Base-by-base conservation (phyloP, 1,284 basidiomycete genomes). In the Ustilago trichophora region DNA sequence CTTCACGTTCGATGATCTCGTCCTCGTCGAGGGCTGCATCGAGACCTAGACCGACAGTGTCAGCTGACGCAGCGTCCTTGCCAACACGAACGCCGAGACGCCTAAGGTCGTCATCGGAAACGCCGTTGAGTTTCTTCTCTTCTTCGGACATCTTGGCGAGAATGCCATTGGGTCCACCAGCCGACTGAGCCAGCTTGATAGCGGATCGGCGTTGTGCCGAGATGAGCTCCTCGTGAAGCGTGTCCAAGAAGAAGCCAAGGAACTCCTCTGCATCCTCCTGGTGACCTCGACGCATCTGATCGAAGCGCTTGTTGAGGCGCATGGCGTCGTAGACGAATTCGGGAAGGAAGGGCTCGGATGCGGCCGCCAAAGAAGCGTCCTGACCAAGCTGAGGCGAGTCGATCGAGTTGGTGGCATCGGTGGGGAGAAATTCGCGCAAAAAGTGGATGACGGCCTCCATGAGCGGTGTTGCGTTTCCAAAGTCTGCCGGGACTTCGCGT, bases 191-290 rank as follows among this genome's bases (percentile, higher is more conserved):
- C 3, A 76, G 63, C 27, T 78, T 73, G 47, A 73, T 54, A 37
- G 80, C 73, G 12, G 74, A 71, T 21, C 72, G 56, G 18, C 86
- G 82, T 36, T 87, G 83, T 6, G 94, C 84, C 2, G 85, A 85
- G 4, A 92, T 83, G 13, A 98, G 83, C 83, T 98, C 95, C 78
- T 98, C 95, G 82, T 97, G 93, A 3, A 98, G 84, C 0, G 93
- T 92, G 80, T 97, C 93, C 37, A 98, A 85, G 84, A 93, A 94
- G 84, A 97, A 96, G 9, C 95, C 94, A 15, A 98, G 85, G 83
- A 97, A 98, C 83, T 98, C 95, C 82, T 98, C 94, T 0, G 95
- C 95, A 64, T 98, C 95, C 83, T 98, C 95, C 84, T 98, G 95
- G 67, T 93, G 91, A 0, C 94, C 94, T 27, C 91, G 88, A 86